A percentile compares a stretch with the other conserved stretches of the same genome.
Conservation (phyloP, 1,284 basidiomycete species). For the Phlebopus sp. region DNA sequence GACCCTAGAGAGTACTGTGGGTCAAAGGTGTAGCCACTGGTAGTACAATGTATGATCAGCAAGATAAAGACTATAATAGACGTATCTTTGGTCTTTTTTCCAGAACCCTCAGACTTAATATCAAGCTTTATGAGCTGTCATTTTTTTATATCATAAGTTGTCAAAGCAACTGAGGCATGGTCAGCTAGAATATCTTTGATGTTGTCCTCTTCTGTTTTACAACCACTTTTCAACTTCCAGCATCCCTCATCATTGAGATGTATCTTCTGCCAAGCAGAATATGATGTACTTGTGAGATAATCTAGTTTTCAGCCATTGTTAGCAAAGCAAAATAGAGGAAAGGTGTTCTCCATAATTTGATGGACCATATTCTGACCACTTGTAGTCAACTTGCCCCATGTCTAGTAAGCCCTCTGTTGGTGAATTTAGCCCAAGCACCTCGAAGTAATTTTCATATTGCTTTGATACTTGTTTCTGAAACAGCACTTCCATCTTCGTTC, state of each 20-base stretch:
- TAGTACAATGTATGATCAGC: too few relatives aligned
- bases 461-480: background rate
- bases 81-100: too few relatives aligned
- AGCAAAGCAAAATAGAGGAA: background rate
- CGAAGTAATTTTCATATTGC: background rate
- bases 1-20: too few relatives aligned
- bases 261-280: background rate
- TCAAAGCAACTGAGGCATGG: too few relatives aligned
- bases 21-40: too few relatives aligned
- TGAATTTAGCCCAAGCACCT: background rate
- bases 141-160: too few relatives aligned
- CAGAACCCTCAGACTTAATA: too few relatives aligned
- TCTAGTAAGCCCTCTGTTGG: background rate
- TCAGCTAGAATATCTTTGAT: background rate
- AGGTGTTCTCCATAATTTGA: background rate
- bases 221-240: background rate
- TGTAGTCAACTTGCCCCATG: background rate
- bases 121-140: too few relatives aligned
- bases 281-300: background rate
- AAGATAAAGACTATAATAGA: too few relatives aligned
- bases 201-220: background rate
- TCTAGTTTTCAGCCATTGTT: constrained; percentile 4
- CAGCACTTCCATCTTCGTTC: background rate
- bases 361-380: background rate
- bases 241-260: background rate